Percentiles rank a stretch among this genome's conserved stretches.
These are phyloP conservation scores for Salix udensis DNA, from an alignment of 345 rosid species.

Conservation along the genomic window DNA sequence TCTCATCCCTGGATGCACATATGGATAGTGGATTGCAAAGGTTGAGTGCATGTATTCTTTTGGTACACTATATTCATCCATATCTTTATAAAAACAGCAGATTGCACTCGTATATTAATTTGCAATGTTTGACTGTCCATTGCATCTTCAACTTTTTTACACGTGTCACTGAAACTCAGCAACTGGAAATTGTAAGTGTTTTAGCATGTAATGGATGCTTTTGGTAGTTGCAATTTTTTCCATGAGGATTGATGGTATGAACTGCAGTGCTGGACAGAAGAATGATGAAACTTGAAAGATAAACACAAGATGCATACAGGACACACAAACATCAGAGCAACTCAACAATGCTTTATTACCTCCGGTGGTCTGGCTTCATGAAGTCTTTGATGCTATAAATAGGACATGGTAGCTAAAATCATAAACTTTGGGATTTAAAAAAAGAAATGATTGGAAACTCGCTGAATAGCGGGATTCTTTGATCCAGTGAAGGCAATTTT, in stretches of 20 bases:
- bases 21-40: conserved; percentile 70
- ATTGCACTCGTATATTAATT: too few species aligned
- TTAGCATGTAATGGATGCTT: background rate
- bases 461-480: too few species aligned
- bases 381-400: too few species aligned
- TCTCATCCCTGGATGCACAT: conserved; percentile 76
- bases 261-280: too few species aligned
- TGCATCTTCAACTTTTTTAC: background rate
- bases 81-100: background rate
- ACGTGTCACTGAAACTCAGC: background rate
- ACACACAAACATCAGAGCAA: background rate
- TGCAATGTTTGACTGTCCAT: too few species aligned
- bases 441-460: too few species aligned
- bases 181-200: background rate
- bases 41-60: conserved; percentile 22
- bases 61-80: background rate
- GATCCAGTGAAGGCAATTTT: too few species aligned
- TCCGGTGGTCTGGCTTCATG: background rate
- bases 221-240: background rate
- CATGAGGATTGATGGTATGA: background rate
- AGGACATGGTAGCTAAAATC: too few species aligned
- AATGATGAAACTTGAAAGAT: too few species aligned
- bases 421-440: too few species aligned
- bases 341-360: background rate
- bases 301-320: too few species aligned